A percentile compares a stretch with the other conserved stretches of the same genome.
These are phyloP conservation scores for Solanum sejunctum DNA, from an alignment of 257 asterid species.

Conservation along the genomic window DNA sequence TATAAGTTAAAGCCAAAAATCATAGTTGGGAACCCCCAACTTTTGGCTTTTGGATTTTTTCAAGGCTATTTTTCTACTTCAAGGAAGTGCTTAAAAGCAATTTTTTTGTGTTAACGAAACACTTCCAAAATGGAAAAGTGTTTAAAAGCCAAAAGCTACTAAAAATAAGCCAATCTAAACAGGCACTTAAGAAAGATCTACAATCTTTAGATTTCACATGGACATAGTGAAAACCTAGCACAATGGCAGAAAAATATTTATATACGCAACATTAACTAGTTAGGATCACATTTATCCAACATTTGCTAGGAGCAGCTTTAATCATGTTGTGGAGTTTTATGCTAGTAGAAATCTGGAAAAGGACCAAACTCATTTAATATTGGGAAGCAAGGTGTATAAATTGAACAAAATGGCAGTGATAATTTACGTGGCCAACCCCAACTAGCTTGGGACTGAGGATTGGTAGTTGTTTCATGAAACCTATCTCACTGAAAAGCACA, in stretches of 20 bases:
- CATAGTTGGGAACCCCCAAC: too few species aligned
- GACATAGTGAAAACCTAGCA: not conserved
- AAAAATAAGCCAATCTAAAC: too few species aligned
- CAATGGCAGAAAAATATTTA: not conserved
- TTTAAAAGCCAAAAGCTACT: too few species aligned
- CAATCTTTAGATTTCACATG: not conserved
- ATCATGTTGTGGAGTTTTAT: not conserved
- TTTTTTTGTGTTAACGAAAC: too few species aligned
- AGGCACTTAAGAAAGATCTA: not conserved
- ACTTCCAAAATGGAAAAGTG: too few species aligned
- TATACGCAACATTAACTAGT: not conserved
- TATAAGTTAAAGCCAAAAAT: too few species aligned
- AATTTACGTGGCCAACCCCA: not conserved
- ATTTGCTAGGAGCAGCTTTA: not conserved
- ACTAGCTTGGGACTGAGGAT: not conserved
- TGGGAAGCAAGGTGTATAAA: not conserved
- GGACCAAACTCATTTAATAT: not conserved
- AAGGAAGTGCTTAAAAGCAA: too few species aligned
- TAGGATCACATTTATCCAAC: not conserved
- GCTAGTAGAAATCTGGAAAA: not conserved
- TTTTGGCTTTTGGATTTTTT: too few species aligned
- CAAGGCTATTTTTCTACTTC: too few species aligned
- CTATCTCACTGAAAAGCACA: not conserved
- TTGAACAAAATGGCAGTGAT: not conserved
- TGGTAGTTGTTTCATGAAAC: not conserved